Evolutionary conservation across 352 stramenopile genomes (phyloP), one percentile per base, ranked within the genome.

Genomic region (Globisporangium spiculum): DNA sequence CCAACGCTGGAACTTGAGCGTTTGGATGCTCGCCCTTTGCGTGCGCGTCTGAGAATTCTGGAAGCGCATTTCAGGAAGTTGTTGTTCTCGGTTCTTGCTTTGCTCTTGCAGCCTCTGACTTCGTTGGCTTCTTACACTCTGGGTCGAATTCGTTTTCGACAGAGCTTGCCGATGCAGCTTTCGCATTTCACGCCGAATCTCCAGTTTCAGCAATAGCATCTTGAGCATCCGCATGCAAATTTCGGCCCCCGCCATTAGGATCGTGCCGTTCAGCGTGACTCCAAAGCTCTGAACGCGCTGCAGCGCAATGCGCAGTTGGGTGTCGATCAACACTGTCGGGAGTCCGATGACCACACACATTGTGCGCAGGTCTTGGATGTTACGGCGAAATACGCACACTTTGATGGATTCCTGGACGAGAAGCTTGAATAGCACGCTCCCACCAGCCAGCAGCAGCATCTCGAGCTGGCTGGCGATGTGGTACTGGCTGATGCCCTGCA

Each of bases 301-400:
- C 10, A 78, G 32, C 18, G 70, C 63, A 20, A 71, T 67, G 41
- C 72, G 61, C n/a, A 70, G 57, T 54, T 78, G 72, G 0, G 69
- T 78, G 38, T 78, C 69, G 34, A 78, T 74, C 26, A 75, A 14
- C 9, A 71, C 69, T 4, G 72, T 74, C 1, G 72, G 69, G 7
- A 78, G 50, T 9, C 64, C 69, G 4, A 78, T 69, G 3, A 63
- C 38, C 14, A 71, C 58, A 53, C 66, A 74, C 72, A 75, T 78
- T 12, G 48, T 52, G 18, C 69, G 65, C 5, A 66, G 59, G 24
- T 67, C 70, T 5, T 44, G 56, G 10, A 75, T 48, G 0, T 57
- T 27, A 22, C 60, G 69, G 9, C 63, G 75, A 24, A 76, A 22
- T 24, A 77, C 30, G 44, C 69, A 75, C 6, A 60, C 22, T 22